A percentile compares a stretch with the other conserved stretches of the same genome.
Conservation (phyloP, 2,329 filamentous ascomycete species). For the Colletotrichum tabaci region DNA sequence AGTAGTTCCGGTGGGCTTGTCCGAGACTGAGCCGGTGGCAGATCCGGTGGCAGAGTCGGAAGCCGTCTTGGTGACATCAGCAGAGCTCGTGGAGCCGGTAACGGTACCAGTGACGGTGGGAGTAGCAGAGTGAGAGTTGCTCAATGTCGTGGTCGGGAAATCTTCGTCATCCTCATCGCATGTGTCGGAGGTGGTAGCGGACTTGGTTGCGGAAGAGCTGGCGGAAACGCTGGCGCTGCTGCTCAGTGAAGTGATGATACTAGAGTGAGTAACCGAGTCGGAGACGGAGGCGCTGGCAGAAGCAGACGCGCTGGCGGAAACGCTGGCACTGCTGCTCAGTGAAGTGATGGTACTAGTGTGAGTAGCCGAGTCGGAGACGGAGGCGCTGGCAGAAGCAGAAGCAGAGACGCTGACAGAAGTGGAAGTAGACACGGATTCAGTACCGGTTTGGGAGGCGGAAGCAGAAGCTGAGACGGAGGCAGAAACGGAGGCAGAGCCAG, state of each 20-base stretch:
- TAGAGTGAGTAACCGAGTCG: constrained; percentile 23
- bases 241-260: constrained; percentile 9
- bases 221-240: constrained; percentile 6
- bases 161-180: constrained; percentile 40
- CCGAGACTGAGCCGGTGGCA: constrained; percentile 9
- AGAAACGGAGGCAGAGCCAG: constrained; percentile 8
- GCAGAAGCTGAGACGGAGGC: constrained; percentile 17
- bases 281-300: constrained; percentile 25
- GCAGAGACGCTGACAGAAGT: constrained; percentile 2
- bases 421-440: background rate
- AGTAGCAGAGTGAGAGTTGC: constrained; percentile 10
- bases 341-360: constrained; percentile 15
- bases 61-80: constrained; percentile 21
- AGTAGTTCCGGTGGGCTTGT: constrained; percentile 3
- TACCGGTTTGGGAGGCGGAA: background rate
- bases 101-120: constrained; percentile 29
- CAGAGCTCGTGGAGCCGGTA: constrained; percentile 24
- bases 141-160: constrained; percentile 8
- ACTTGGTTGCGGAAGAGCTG: constrained; percentile 23
- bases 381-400: constrained; percentile 18
- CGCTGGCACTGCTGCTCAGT: constrained; percentile 9
- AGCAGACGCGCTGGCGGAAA: constrained; percentile 5
- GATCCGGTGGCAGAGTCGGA: constrained; percentile 38
- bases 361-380: constrained; percentile 13
- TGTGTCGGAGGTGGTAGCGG: constrained; percentile 27